A percentile compares a stretch with the other conserved stretches of the same genome.
These are phyloP conservation scores for Lycium barbarum DNA, from an alignment of 257 asterid species.

Conservation along the genomic window DNA sequence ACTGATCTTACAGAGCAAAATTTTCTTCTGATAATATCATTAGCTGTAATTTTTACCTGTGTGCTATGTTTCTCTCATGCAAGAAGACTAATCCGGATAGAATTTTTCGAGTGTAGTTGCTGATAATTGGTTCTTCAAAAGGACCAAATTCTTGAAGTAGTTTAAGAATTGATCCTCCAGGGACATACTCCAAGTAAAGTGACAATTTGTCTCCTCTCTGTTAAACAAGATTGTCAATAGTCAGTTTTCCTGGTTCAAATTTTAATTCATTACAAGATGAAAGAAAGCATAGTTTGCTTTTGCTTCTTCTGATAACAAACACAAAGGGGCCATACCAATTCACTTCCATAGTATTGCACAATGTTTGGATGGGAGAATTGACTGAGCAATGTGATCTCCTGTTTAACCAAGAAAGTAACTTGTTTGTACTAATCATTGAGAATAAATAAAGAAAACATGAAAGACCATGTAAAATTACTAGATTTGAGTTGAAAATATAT, in stretches of 20 bases:
- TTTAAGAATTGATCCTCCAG: conserved; percentile 76
- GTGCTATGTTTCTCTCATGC: conserved; percentile 67
- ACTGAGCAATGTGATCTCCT: conserved; percentile 66
- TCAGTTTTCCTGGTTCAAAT: conserved; percentile 23
- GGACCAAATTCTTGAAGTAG: conserved; percentile 72
- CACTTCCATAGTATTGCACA: conserved; percentile 74
- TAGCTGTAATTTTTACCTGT: conserved; percentile 47
- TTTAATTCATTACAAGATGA: conserved; percentile 24
- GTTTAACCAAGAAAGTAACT: conserved; percentile 31
- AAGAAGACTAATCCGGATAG: conserved; percentile 66
- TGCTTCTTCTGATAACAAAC: conserved; percentile 9
- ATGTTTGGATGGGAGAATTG: conserved; percentile 71
- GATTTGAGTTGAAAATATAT: conserved; percentile 33
- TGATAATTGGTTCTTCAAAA: conserved; percentile 67
- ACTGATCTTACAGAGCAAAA: conserved; percentile 3
- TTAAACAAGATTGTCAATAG: conserved; percentile 1
- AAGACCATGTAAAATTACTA: conserved; percentile 22
- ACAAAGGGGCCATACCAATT: conserved; percentile 43
- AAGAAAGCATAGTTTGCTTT: conserved; percentile 18
- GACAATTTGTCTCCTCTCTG: conserved; percentile 59
- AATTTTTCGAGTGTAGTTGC: conserved; percentile 61
- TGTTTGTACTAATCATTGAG: neutral
- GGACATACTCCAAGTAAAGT: conserved; percentile 70
- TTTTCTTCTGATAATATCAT: neutral
- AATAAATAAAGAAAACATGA: neutral